Base-by-base conservation (phyloP, 2,329 filamentous ascomycete species). In the Colletotrichum cereale region DNA sequence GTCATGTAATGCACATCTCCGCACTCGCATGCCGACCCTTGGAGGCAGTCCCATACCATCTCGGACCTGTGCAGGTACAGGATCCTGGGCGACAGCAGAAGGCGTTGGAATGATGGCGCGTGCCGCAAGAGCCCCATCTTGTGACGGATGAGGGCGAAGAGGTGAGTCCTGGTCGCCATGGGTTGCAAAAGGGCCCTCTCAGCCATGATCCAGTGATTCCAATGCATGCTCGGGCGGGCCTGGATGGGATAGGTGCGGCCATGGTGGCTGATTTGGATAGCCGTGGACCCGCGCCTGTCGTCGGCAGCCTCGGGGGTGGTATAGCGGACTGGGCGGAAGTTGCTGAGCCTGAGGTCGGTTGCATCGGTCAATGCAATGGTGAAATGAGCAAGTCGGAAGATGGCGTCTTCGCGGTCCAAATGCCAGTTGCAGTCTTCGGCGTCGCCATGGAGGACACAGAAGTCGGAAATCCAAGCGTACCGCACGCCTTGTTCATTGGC, bases 371-470 rank as follows among this genome's bases (percentile, higher is more conserved):
- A 24, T 16, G 68, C 68, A 24, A 71, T 68, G 36, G 68, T 63
- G 34, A 71, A 38, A 29, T 58, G 40, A 0, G 57, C 67, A 5
- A 40, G 38, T 7, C 57, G 40, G 5, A 55, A 68, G 21, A 71
- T 58, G 10, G 36, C 16, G 36, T 63, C 50, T 14, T 68, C 48
- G 42, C 58, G 56, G 31, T 62, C 52, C 36, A 58, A 12, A 2
- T 71, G 68, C 68, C 68, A 71, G 36, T 26, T 16, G 21, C 16
- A 0, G 11, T 71, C 68, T 18, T 63, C 40, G 2, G 6, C n/a
- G n/a, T 63, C 50, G 18, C 67, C 65, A 14, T 63, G 52, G 3
- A 68, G 2, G 12, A 71, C 52, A 16, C 64, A 71, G 7, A 68
- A 48, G 8, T 62, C 52, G 2, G 29, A 44, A 24, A 58, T 62